A percentile compares a stretch with the other conserved stretches of the same genome.
Conservation (phyloP, 257 asterid genomes). For the Cinchona pubescens region DNA sequence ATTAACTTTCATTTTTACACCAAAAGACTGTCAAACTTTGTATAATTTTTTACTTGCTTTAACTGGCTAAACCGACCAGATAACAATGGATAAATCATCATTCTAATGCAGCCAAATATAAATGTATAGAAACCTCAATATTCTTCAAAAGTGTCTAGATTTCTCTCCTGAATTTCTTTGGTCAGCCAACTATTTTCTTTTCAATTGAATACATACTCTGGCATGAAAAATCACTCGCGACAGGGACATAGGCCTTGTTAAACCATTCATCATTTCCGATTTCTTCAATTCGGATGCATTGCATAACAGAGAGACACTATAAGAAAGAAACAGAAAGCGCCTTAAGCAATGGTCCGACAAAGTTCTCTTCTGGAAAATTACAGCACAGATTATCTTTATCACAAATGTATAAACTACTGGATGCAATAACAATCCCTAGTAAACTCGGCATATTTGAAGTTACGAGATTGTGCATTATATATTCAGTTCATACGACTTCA, state of each 20-base stretch:
- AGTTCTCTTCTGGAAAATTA: neutral
- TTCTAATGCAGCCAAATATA: neutral
- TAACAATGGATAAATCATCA: neutral
- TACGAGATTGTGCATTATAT: neutral
- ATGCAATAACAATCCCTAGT: neutral
- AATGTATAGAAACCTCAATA: neutral
- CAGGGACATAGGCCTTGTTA: constrained; percentile 68
- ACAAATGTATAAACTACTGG: constrained; percentile 7
- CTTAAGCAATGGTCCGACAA: neutral
- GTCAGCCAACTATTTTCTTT: no score
- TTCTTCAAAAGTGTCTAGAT: neutral
- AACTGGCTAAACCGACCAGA: neutral
- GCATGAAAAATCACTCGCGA: no score
- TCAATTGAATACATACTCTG: no score
- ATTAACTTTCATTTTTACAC: no score
- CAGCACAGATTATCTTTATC: neutral
- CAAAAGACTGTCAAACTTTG: neutral
- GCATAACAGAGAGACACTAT: constrained; percentile 29
- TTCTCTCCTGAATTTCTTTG: no score
- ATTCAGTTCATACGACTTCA: neutral
- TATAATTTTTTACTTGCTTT: neutral
- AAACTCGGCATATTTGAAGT: neutral
- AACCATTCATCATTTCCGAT: constrained; percentile 95
- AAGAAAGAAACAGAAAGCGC: neutral
- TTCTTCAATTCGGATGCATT: constrained; percentile 87